phyloP scores from a whole-genome alignment of 768 basidiomycete species.

The Leccinum broughii region DNA sequence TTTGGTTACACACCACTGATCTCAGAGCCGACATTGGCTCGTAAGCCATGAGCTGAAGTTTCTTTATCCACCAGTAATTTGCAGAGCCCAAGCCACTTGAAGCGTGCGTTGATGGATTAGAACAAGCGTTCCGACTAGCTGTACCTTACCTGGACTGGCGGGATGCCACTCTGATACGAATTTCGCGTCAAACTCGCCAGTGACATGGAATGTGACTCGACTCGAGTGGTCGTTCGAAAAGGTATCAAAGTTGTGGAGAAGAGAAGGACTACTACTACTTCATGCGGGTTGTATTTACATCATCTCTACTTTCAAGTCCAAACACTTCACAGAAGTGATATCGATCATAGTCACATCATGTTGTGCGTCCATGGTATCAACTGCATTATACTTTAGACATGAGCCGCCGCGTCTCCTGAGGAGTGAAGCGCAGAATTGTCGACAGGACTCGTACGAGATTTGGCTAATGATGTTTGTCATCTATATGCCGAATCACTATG shows the following conservation, averaged over 20 bases:
- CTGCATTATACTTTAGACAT: slow-evolving; percentile 73
- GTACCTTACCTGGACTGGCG: slow-evolving; percentile 57
- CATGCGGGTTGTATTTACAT: background rate
- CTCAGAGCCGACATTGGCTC: slow-evolving; percentile 45
- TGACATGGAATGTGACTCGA: slow-evolving; percentile 47
- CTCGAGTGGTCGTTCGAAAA: background rate
- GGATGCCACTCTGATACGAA: slow-evolving; percentile 69
- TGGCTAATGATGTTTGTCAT: slow-evolving; percentile 48
- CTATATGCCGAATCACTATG: background rate
- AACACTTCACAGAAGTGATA: slow-evolving; percentile 3
- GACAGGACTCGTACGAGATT: slow-evolving; percentile 90
- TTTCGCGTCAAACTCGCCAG: slow-evolving; percentile 69
- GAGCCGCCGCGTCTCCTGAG: slow-evolving; percentile 87
- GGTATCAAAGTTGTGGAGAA: slow-evolving; percentile 1
- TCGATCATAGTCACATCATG: background rate
- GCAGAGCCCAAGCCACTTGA: slow-evolving; percentile 70
- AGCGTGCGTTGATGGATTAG: slow-evolving; percentile 3
- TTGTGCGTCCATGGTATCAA: slow-evolving; percentile 2
- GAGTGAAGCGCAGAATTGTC: slow-evolving; percentile 91
- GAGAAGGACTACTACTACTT: background rate
- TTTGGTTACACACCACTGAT: slow-evolving; percentile 52
- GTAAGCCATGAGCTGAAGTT: slow-evolving; percentile 35
- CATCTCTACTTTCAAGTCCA: background rate
- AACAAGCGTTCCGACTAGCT: background rate
- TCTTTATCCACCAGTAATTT: slow-evolving; percentile 59